A percentile compares a stretch with the other conserved stretches of the same genome.
Evolutionary conservation across 225 moss, liverwort and hornwort species (phyloP).

Genomic region (Bryoerythrophyllum caledonicum): DNA sequence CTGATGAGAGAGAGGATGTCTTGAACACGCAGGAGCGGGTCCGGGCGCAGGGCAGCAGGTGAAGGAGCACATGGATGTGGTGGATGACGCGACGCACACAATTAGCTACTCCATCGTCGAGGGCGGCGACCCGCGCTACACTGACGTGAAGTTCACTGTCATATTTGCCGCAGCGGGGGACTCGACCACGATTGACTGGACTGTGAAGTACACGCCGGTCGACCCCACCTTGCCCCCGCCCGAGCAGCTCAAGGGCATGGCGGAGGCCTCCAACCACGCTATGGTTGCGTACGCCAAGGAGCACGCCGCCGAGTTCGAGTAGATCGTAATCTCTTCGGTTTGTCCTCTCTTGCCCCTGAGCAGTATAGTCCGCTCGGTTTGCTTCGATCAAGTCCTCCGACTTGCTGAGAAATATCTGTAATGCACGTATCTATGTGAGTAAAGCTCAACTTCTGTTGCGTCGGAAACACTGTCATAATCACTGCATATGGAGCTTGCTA

Average conservation of each 20-base stretch:
- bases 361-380: too few species aligned
- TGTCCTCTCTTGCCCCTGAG: too few species aligned
- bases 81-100: slow-evolving; percentile 40
- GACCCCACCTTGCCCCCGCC: slow-evolving; percentile 30
- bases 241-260: slow-evolving; percentile 8
- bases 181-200: slow-evolving; percentile 5
- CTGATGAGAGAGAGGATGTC: not conserved
- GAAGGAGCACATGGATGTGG: slow-evolving; percentile 32
- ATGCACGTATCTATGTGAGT: too few species aligned
- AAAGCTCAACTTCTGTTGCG: too few species aligned
- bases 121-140: slow-evolving; percentile 46
- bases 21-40: slow-evolving; percentile 7
- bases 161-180: not conserved
- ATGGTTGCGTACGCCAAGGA: slow-evolving; percentile 17
- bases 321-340: not conserved
- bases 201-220: slow-evolving; percentile 34
- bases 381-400: too few species aligned
- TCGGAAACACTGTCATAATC: too few species aligned
- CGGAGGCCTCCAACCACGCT: not conserved
- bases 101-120: slow-evolving; percentile 24
- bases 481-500: too few species aligned
- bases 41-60: slow-evolving; percentile 27
- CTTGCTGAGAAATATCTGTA: too few species aligned
- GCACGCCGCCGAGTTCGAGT: slow-evolving; percentile 26
- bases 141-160: not conserved